Conservation (phyloP, 495 filamentous ascomycete genomes). For the Aspergillus egyptiacus region DNA sequence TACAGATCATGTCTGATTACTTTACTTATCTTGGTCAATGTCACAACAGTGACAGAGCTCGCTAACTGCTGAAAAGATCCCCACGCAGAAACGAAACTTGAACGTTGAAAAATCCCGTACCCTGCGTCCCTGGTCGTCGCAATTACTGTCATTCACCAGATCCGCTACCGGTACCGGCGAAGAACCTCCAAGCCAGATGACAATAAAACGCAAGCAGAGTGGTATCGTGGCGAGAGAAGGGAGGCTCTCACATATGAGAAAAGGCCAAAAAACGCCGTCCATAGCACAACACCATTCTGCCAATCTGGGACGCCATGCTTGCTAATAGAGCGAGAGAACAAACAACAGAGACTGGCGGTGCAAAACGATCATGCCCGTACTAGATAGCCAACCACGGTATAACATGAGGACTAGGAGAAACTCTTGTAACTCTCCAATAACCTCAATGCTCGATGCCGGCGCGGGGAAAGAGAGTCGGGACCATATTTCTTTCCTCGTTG, state of each 20-base stretch:
- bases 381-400: constrained; percentile 2
- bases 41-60: neutral
- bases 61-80: neutral
- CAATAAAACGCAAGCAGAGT: too few species aligned
- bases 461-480: neutral
- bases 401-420: neutral
- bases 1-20: neutral
- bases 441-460: neutral
- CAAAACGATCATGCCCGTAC: neutral
- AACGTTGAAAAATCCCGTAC: too few species aligned
- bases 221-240: too few species aligned
- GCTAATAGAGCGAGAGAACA: constrained; percentile 14
- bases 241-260: constrained; percentile 1
- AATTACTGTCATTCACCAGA: too few species aligned
- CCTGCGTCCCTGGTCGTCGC: too few species aligned
- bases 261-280: constrained; percentile 17
- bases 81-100: constrained; percentile 1
- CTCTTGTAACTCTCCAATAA: neutral
- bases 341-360: neutral
- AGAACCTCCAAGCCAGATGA: too few species aligned
- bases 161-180: too few species aligned
- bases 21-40: neutral
- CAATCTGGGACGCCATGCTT: constrained; percentile 15
- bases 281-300: constrained; percentile 6
- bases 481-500: neutral